Base-by-base conservation (phyloP, 2,329 filamentous ascomycete species). In the Sporothrix phasma region DNA sequence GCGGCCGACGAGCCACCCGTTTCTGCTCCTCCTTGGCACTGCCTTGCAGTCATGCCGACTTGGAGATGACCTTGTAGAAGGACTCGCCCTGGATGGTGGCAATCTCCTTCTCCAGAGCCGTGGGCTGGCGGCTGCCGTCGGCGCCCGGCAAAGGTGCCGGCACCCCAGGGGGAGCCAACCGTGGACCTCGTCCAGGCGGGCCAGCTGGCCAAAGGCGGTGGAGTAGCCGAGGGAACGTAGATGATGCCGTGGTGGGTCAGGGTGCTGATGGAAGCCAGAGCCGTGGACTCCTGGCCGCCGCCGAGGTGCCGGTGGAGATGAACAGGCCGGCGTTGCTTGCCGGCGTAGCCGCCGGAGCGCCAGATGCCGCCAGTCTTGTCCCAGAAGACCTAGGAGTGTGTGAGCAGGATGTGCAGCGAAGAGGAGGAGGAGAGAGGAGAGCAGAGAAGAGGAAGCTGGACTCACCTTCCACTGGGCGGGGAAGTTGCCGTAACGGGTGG, bases 401-500 rank as follows among this genome's bases (percentile, higher is more conserved):
- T 37, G 10, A 31, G 43, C 15, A 24, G 3, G 2, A 37, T 17
- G 2, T 8, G n/a, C 7, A n/a, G 15, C 7, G 34, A 17, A 19
- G 4, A 53, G 22, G 17, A 45, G 56, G 11, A 19, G 10, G 29
- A 19, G 2, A 58, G 31, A 49, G 5, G n/a, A 22, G 26, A 39
- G 1, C 11, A 29, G 15, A 31, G 24, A 19, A 31, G 15, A 31
- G 24, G 19, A 19, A 8, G 4, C 11, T 47, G 13, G 5, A 64
- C 71, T 61, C 69, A 76, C 77, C 82, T 94, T 97, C 89, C 89
- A 97, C 80, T 99, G 94, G 19, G 88, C 90, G 58, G 93, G 92
- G 83, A 96, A 96, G 85, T 95, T 97, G 72, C 94, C 94, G 80
- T 90, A 99, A 70, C 94, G 86, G 61, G 94, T 99, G 66, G 94